phyloP scores from a whole-genome alignment of 148 eudicot species.

The Vaccinium corymbosum region DNA sequence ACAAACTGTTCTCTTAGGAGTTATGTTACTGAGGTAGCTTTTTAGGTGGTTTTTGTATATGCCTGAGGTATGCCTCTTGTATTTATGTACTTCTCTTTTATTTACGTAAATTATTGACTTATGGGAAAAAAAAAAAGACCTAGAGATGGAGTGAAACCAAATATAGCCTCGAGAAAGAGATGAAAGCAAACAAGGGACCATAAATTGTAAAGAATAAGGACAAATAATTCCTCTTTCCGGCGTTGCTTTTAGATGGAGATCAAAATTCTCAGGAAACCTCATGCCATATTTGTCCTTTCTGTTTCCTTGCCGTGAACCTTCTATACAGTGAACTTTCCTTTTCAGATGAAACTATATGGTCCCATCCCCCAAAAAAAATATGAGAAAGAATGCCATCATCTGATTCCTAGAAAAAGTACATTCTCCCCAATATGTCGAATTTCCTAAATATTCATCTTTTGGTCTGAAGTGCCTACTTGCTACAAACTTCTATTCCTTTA shows the following conservation, averaged over 20 bases:
- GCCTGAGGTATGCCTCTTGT: no score
- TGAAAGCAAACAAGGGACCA: background rate
- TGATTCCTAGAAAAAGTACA: background rate
- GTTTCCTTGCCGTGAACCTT: background rate
- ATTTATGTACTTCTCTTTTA: no score
- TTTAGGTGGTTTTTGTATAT: no score
- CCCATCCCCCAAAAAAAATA: background rate
- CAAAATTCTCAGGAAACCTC: background rate
- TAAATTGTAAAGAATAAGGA: background rate
- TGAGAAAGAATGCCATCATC: background rate
- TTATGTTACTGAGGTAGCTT: no score
- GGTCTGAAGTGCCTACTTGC: background rate
- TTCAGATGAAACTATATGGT: background rate
- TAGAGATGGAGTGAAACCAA: background rate
- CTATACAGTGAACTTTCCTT: background rate
- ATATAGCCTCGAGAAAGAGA: background rate
- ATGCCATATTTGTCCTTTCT: background rate
- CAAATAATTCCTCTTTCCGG: background rate
- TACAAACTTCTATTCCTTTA: background rate
- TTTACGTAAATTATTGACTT: background rate
- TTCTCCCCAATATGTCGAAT: background rate
- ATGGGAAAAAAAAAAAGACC: background rate
- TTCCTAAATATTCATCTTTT: background rate
- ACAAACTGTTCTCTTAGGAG: no score
- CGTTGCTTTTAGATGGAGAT: background rate